A percentile compares a stretch with the other conserved stretches of the same genome.
Conservation (phyloP, 1,139 yeast species). For the Pichia sp. region DNA sequence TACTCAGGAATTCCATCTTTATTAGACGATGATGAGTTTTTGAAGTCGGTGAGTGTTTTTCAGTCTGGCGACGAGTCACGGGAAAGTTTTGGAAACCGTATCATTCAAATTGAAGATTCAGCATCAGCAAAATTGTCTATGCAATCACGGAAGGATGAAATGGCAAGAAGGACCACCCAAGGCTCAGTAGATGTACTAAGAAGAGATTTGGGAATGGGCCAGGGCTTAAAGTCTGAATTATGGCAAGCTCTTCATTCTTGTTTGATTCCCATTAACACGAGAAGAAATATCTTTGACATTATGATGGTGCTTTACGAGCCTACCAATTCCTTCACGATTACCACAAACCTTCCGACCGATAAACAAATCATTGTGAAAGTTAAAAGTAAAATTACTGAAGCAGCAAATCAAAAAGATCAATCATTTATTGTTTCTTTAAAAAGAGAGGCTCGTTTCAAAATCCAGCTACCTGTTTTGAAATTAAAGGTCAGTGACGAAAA, state of each 20-base stretch:
- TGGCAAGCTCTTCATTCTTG: constrained; percentile 74
- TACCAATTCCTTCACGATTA: constrained; percentile 56
- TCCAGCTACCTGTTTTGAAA: constrained; percentile 31
- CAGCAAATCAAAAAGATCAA: constrained; percentile 17
- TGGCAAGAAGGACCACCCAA: constrained; percentile 44
- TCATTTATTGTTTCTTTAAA: constrained; percentile 24
- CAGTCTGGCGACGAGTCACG: constrained; percentile 2
- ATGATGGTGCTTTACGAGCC: constrained; percentile 64
- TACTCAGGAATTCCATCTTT: constrained; percentile 53
- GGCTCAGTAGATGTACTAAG: constrained; percentile 69
- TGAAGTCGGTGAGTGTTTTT: constrained; percentile 17
- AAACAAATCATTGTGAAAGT: constrained; percentile 59
- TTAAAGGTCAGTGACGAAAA: constrained; percentile 20
- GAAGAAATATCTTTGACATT: constrained; percentile 60
- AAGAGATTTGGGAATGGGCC: constrained; percentile 58
- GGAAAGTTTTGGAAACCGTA: constrained; percentile 28
- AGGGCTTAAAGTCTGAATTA: constrained; percentile 52
- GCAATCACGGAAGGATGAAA: constrained; percentile 47
- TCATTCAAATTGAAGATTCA: constrained; percentile 51
- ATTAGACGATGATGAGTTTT: constrained; percentile 58
- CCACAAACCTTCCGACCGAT: constrained; percentile 62
- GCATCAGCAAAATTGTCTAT: constrained; percentile 37
- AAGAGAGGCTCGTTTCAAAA: constrained; percentile 32
- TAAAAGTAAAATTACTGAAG: constrained; percentile 38
- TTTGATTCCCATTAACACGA: constrained; percentile 52